Evolutionary conservation across 371 early-diverging fungal genomes (phyloP).

Genomic region (Circinella umbellata): DNA sequence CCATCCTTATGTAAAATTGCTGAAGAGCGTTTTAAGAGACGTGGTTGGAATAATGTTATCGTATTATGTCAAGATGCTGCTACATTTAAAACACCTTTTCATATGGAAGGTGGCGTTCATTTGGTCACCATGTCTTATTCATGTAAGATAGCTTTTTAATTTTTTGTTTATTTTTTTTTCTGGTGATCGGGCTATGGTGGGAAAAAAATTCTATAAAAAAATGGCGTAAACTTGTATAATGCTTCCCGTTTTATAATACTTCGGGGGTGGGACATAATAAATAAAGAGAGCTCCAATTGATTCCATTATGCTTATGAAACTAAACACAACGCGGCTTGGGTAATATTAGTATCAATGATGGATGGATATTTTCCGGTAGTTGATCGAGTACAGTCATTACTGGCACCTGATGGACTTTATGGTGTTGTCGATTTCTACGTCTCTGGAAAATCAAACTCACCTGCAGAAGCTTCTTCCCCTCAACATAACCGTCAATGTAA

Average conservation of each 20-base stretch:
- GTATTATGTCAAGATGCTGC: slow-evolving; percentile 85
- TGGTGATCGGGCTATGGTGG: neutral
- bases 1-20: slow-evolving; percentile 84
- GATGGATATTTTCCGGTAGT: slow-evolving; percentile 74
- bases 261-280: too few relatives aligned
- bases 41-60: slow-evolving; percentile 81
- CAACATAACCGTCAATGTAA: slow-evolving; percentile 62
- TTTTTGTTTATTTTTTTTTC: neutral
- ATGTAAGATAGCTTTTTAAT: slow-evolving; percentile 31
- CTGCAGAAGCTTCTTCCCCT: slow-evolving; percentile 61
- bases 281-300: too few relatives aligned
- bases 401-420: slow-evolving; percentile 74
- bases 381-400: slow-evolving; percentile 66
- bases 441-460: slow-evolving; percentile 61
- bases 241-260: too few relatives aligned
- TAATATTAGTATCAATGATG: slow-evolving; percentile 77
- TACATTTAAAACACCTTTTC: slow-evolving; percentile 67
- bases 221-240: too few relatives aligned
- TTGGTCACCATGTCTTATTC: slow-evolving; percentile 87
- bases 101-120: slow-evolving; percentile 66
- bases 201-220: neutral
- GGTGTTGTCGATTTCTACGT: slow-evolving; percentile 85
- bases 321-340: too few relatives aligned
- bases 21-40: slow-evolving; percentile 69
- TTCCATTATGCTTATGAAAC: too few relatives aligned